These are phyloP conservation scores for Prillingera fragicola DNA, from an alignment of 1,284 basidiomycete genomes.

Conservation along the genomic window DNA sequence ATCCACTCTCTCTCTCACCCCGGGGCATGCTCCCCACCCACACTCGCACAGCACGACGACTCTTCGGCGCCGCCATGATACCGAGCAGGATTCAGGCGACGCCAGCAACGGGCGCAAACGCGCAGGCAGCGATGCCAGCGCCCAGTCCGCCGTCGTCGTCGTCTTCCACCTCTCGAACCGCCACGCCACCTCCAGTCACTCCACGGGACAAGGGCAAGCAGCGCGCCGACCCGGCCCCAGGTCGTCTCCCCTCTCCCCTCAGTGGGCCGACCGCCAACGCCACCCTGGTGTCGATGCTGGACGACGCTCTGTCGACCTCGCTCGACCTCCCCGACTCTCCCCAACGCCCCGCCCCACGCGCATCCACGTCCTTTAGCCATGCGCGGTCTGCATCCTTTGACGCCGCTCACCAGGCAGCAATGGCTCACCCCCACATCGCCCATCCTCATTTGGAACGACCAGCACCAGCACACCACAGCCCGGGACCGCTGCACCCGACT, in stretches of 20 bases:
- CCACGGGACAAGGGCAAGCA: conserved; percentile 20
- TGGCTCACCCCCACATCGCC: too few species aligned
- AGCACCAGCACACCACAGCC: conserved; percentile 1
- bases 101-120: neutral
- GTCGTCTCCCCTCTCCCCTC: conserved; percentile 2
- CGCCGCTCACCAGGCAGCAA: neutral
- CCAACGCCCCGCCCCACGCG: neutral
- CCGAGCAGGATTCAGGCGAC: neutral
- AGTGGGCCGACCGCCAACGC: neutral
- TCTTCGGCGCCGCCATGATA: neutral
- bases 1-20: neutral
- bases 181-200: neutral
- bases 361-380: conserved; percentile 1
- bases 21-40: conserved; percentile 2
- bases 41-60: neutral
- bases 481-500: neutral
- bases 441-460: too few species aligned
- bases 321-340: conserved; percentile 12
- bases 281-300: conserved; percentile 12
- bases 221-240: conserved; percentile 11
- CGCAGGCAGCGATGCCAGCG: neutral
- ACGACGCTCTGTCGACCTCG: conserved; percentile 33
- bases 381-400: neutral
- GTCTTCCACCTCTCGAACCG: neutral
- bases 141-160: neutral